Evolutionary conservation across 495 filamentous ascomycete genomes (phyloP).

Genomic region (Lasiosphaeria hispida): DNA sequence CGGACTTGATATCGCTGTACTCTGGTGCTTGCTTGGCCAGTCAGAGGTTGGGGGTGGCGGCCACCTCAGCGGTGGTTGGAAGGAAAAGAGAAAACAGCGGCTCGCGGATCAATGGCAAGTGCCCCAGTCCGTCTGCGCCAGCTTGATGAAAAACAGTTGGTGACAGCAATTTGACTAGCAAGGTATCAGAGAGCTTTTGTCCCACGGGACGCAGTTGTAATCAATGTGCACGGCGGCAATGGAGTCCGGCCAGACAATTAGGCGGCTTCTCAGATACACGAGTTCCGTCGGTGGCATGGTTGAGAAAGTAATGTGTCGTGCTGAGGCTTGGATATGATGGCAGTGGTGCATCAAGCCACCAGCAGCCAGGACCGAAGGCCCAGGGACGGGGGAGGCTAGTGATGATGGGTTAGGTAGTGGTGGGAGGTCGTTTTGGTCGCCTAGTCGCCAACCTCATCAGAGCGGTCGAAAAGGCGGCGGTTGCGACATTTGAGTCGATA

Average conservation of each 20-base stretch:
- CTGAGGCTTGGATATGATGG: neutral
- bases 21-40: neutral
- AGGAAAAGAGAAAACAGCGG: conserved; percentile 9
- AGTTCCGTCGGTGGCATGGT: neutral
- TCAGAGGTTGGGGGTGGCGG: neutral
- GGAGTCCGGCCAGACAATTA: conserved; percentile 10
- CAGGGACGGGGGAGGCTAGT: neutral
- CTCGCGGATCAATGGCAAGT: conserved; percentile 16
- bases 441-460: neutral
- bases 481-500: conserved; percentile 7
- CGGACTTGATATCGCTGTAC: neutral
- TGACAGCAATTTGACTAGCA: conserved; percentile 13
- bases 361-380: too few relatives aligned
- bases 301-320: neutral
- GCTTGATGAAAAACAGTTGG: conserved; percentile 26
- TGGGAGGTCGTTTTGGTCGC: neutral
- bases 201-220: conserved; percentile 22
- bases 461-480: neutral
- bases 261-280: conserved; percentile 16
- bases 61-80: conserved; percentile 14
- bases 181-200: conserved; percentile 18
- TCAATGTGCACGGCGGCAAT: conserved; percentile 18
- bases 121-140: conserved; percentile 13
- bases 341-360: neutral
- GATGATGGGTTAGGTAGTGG: neutral